A percentile compares a stretch with the other conserved stretches of the same genome.
These are phyloP conservation scores for Mortierella antarctica DNA, from an alignment of 192 early-diverging fungal species.

Conservation along the genomic window DNA sequence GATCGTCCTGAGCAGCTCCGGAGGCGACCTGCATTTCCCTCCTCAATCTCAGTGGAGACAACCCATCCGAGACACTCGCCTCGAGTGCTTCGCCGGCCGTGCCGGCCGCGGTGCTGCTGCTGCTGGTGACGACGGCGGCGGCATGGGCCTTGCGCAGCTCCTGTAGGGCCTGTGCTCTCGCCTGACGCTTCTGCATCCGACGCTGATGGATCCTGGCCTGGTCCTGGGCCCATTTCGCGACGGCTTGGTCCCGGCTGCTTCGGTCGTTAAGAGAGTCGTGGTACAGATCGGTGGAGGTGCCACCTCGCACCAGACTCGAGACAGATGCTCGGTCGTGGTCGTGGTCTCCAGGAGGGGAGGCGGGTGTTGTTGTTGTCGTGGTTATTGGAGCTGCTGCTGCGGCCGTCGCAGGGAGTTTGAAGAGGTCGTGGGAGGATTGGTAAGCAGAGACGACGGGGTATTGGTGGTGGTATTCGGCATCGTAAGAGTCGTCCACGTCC, in stretches of 20 bases:
- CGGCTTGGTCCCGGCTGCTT: neutral
- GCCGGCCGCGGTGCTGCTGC: too few relatives aligned
- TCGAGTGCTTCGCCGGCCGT: neutral
- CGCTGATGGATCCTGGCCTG: conserved; percentile 28
- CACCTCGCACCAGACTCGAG: too few relatives aligned
- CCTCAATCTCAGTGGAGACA: neutral
- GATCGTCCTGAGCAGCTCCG: too few relatives aligned
- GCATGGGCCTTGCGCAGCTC: neutral
- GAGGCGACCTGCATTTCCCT: neutral
- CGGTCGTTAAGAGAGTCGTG: neutral
- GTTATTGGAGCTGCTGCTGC: neutral
- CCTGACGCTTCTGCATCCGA: conserved; percentile 8
- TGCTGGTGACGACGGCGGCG: neutral
- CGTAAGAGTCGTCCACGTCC: conserved; percentile 23
- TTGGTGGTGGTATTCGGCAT: conserved; percentile 27
- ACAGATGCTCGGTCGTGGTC: neutral
- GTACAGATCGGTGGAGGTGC: neutral
- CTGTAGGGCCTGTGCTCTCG: neutral
- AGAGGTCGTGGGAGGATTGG: conserved; percentile 16
- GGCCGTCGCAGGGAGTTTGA: conserved; percentile 1
- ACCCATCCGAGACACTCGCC: neutral
- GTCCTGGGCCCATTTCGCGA: conserved; percentile 27
- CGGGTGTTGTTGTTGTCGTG: neutral
- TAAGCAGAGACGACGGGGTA: conserved; percentile 20
- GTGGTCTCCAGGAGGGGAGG: neutral